phyloP scores from a whole-genome alignment of 495 filamentous ascomycete species.

The Hypoxylon crocopeplum region DNA sequence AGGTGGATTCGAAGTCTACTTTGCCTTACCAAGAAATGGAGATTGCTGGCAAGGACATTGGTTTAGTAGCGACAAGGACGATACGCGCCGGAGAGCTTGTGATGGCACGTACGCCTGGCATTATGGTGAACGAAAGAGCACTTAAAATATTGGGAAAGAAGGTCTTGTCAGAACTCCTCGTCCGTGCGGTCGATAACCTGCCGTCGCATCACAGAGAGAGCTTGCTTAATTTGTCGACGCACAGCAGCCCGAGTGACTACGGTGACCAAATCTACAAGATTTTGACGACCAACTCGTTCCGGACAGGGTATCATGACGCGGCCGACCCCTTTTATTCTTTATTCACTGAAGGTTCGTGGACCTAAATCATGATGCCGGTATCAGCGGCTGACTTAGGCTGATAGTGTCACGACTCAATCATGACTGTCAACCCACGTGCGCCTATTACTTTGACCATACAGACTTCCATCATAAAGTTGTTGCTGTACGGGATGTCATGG shows the following conservation, averaged over 20 bases:
- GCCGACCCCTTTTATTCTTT: slow-evolving; percentile 39
- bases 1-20: background rate
- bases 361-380: background rate
- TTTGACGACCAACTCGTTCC: slow-evolving; percentile 43
- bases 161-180: slow-evolving; percentile 33
- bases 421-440: slow-evolving; percentile 53
- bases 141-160: slow-evolving; percentile 26
- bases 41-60: slow-evolving; percentile 42
- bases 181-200: slow-evolving; percentile 33
- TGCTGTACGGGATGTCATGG: slow-evolving; percentile 43
- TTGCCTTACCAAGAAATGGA: slow-evolving; percentile 31
- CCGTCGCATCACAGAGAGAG: slow-evolving; percentile 28
- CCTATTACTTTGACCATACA: slow-evolving; percentile 48
- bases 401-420: slow-evolving; percentile 52
- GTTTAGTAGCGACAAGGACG: slow-evolving; percentile 38
- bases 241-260: slow-evolving; percentile 12
- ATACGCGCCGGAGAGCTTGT: slow-evolving; percentile 39
- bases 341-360: slow-evolving; percentile 39
- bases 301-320: slow-evolving; percentile 35
- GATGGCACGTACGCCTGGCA: slow-evolving; percentile 39
- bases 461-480: slow-evolving; percentile 46
- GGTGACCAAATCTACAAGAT: slow-evolving; percentile 39
- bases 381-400: slow-evolving; percentile 2
- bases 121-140: slow-evolving; percentile 45
- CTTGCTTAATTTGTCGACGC: slow-evolving; percentile 39